phyloP scores from a whole-genome alignment of 1,284 basidiomycete genomes.

The Fomitopsis palustris region DNA sequence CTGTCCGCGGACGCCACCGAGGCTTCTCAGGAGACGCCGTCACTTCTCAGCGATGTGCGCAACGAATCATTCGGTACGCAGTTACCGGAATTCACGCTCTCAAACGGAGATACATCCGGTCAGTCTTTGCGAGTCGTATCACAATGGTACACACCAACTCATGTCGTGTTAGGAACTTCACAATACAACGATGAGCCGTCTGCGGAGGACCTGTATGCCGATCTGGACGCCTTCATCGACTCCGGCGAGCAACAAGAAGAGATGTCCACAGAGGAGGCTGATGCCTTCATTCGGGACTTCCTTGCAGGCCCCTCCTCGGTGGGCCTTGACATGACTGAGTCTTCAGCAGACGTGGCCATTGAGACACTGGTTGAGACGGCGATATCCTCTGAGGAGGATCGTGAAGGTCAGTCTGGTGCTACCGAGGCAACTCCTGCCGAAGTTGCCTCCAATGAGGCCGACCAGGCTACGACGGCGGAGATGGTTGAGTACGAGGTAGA shows the following conservation, averaged over 20 bases:
- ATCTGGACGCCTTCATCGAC: constrained; percentile 16
- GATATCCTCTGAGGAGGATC: neutral
- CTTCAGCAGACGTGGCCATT: neutral
- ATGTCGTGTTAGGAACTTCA: neutral
- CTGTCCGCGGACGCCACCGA: neutral
- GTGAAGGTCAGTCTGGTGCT: neutral
- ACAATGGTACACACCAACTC: neutral
- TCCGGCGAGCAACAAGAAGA: neutral
- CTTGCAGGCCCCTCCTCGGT: neutral
- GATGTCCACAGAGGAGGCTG: neutral
- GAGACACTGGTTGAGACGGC: neutral
- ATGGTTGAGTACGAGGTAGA: constrained; percentile 23
- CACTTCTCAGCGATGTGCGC: too few species aligned
- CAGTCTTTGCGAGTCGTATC: neutral
- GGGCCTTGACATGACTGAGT: neutral
- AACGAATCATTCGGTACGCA: neutral
- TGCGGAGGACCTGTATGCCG: constrained; percentile 25
- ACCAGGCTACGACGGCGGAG: constrained; percentile 3
- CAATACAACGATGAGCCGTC: neutral
- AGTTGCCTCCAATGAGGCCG: constrained; percentile 5
- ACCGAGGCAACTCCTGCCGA: constrained; percentile 4
- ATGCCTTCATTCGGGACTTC: neutral
- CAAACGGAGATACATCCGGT: neutral
- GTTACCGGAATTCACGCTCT: neutral
- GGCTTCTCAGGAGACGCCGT: neutral